A percentile compares a stretch with the other conserved stretches of the same genome.
Evolutionary conservation across 148 eudicot species (phyloP).

Genomic region (Salicornia ramosissima): DNA sequence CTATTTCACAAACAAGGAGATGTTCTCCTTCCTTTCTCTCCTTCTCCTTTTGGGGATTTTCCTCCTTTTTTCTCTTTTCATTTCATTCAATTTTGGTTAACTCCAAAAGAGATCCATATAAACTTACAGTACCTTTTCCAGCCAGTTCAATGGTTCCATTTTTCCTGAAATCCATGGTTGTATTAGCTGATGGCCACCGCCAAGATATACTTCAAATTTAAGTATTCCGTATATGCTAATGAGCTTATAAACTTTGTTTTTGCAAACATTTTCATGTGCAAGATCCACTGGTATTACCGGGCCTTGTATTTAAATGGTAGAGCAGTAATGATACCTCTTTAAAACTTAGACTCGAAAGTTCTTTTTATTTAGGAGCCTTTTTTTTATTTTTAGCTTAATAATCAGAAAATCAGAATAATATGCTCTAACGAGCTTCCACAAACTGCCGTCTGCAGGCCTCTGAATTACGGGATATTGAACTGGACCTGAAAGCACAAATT

Average conservation of each 20-base stretch:
- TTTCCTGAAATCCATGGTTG: neutral
- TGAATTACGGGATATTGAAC: constrained; percentile 62
- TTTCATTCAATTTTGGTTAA: neutral
- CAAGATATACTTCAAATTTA: neutral
- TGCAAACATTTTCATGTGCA: too few relatives aligned
- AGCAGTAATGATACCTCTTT: too few relatives aligned
- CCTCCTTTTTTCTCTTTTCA: neutral
- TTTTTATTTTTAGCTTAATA: too few relatives aligned
- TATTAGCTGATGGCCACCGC: neutral
- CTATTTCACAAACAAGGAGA: too few relatives aligned
- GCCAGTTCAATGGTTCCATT: neutral
- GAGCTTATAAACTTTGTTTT: neutral
- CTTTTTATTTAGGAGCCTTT: too few relatives aligned
- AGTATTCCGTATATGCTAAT: neutral
- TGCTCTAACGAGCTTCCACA: too few relatives aligned
- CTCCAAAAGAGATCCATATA: neutral
- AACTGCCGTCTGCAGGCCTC: constrained; percentile 48
- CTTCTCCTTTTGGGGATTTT: neutral
- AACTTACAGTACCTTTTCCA: neutral
- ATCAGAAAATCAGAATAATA: too few relatives aligned
- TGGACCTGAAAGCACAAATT: constrained; percentile 63
- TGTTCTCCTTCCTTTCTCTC: too few relatives aligned
- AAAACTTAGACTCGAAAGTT: too few relatives aligned
- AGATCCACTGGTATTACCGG: too few relatives aligned
- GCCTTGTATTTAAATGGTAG: too few relatives aligned